Percentiles rank a stretch among this genome's conserved stretches.
Evolutionary conservation across 1,284 basidiomycete genomes (phyloP).

Genomic region (Marasmius sp.): DNA sequence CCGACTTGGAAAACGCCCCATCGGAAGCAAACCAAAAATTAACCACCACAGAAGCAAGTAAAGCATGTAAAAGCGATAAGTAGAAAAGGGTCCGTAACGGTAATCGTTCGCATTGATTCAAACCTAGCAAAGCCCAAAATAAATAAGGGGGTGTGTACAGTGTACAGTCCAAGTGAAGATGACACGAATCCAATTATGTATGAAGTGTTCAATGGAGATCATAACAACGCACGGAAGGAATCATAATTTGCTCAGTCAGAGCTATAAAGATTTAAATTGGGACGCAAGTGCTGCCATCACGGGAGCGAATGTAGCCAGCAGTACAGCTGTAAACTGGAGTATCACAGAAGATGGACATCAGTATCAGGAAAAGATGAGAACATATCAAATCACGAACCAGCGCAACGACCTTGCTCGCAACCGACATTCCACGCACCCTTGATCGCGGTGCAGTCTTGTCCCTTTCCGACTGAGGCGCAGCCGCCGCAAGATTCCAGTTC

Average conservation of each 20-base stretch:
- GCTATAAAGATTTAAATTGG: constrained; percentile 32
- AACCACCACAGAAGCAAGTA: background rate
- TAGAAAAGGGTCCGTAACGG: too few relatives aligned
- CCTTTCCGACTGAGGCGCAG: constrained; percentile 60
- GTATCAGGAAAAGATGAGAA: constrained; percentile 7
- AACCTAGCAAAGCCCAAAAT: too few relatives aligned
- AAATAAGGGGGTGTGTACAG: too few relatives aligned
- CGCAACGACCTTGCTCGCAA: constrained; percentile 60
- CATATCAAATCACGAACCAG: constrained; percentile 41
- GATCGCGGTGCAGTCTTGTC: constrained; percentile 73
- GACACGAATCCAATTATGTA: too few relatives aligned
- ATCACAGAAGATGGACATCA: constrained; percentile 10
- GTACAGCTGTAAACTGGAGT: constrained; percentile 59
- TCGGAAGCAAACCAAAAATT: too few relatives aligned
- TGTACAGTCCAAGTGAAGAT: too few relatives aligned
- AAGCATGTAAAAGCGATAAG: background rate
- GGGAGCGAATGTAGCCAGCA: constrained; percentile 48
- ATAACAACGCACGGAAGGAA: background rate
- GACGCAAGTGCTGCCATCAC: constrained; percentile 55
- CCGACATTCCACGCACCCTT: constrained; percentile 64
- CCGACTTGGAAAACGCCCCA: too few relatives aligned
- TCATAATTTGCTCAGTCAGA: background rate
- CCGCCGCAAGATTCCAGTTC: constrained; percentile 75
- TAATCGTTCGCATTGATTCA: too few relatives aligned
- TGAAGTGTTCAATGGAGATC: too few relatives aligned